Conservation (phyloP, 768 basidiomycete genomes). For the Termitomyces sp. region DNA sequence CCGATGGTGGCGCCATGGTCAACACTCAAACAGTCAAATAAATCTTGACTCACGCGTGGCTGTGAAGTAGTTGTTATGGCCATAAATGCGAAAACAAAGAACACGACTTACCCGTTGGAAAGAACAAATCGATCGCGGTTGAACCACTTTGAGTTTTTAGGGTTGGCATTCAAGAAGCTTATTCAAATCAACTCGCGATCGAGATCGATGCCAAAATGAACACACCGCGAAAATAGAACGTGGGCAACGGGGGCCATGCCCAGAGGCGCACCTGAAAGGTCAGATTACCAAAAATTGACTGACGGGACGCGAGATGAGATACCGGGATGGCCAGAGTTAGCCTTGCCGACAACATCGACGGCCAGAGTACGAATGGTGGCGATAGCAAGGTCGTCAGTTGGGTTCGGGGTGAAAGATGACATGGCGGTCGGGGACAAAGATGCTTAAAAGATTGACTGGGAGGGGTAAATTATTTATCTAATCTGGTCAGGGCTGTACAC, state of each 20-base stretch:
- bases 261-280: constrained; percentile 76
- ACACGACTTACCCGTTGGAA: constrained; percentile 75
- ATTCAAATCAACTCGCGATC: neutral
- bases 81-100: neutral
- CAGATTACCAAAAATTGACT: constrained; percentile 1
- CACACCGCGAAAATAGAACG: constrained; percentile 70
- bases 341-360: constrained; percentile 73
- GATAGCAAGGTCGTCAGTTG: constrained; percentile 52
- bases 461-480: constrained; percentile 12
- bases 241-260: constrained; percentile 86
- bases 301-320: constrained; percentile 4
- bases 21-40: neutral
- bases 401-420: constrained; percentile 33
- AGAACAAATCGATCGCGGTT: constrained; percentile 97
- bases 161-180: constrained; percentile 86
- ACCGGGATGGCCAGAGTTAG: constrained; percentile 95
- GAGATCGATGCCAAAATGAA: neutral
- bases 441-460: constrained; percentile 9
- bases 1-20: neutral
- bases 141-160: constrained; percentile 87
- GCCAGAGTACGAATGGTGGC: constrained; percentile 75
- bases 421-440: constrained; percentile 26
- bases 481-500: constrained; percentile 5
- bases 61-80: constrained; percentile 22
- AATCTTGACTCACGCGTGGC: constrained; percentile 62